Base-by-base conservation (phyloP, 306 rosid genomes). In the Ammopiptanthus mongolicus region DNA sequence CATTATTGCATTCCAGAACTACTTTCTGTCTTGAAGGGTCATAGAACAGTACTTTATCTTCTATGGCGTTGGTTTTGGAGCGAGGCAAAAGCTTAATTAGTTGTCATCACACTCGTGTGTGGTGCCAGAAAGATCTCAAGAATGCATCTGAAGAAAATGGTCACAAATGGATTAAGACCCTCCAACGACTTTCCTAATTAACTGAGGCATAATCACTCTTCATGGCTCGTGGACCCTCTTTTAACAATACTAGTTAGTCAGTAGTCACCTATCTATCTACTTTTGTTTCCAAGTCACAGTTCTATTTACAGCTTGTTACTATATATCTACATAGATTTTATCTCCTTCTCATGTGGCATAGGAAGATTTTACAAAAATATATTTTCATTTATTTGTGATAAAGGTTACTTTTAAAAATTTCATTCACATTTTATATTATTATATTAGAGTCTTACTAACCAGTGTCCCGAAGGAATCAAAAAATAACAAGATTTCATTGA, bases 211-310 rank as follows among this genome's bases (percentile, higher is more conserved):
- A 37, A 74, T 74, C 75, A 84, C 72, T 36, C 62, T 47, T 53
- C 33, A 13, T 36, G 83, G 79, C 34, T 71, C 76, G 55, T 56
- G 83, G 73, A 46, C 78, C 81, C 74, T 78, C 69, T 59, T 70
- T 75, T 44, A 61, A 31, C 58, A 47, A 71, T 58, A 71, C 58
- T 65, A 23, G n/a, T n/a, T n/a, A n/a, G n/a, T n/a, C n/a, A n/a
- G n/a, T n/a, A n/a, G 61, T 46, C 59, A 63, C 47, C 36, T 44
- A 31, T 25, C 21, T 28, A 42, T 62, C 42, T 64, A n/a, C n/a
- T n/a, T n/a, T 64, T 64, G 74, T 77, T 77, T 15, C 36, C 46
- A 41, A 73, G 17, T 66, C 80, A 65, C 28, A 5, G 3, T 62
- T 78, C 77, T 47, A 65, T 66, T 65, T 65, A 48, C 72, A 39